Conservation (phyloP, 139 green algal species). For the Yamagishiella unicocca region DNA sequence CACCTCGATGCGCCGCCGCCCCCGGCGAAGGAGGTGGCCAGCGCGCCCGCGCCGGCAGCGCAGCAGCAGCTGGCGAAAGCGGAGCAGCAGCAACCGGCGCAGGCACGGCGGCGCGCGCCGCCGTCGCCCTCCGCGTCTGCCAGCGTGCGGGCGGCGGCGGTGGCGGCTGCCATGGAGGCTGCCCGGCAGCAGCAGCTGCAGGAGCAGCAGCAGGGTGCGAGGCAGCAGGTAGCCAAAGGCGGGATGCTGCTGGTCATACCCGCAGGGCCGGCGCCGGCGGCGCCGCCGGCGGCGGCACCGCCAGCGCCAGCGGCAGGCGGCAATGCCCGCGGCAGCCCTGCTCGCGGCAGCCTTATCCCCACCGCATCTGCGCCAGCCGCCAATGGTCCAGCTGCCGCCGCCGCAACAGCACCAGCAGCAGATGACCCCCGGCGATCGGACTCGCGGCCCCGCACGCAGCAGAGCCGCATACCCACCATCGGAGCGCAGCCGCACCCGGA, state of each 20-base stretch:
- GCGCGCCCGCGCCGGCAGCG: background rate
- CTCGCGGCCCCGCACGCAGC: background rate
- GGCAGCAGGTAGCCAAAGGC: constrained; percentile 13
- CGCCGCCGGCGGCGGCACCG: background rate
- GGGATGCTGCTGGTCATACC: constrained; percentile 40
- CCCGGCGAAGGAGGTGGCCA: background rate
- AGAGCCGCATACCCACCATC: constrained; percentile 27
- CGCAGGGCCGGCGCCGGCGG: background rate
- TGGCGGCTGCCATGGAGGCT: constrained; percentile 27
- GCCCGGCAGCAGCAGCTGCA: constrained; percentile 7
- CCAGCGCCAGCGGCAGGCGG: background rate
- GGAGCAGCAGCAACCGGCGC: background rate
- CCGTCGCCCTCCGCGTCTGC: background rate
- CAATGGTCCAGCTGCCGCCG: background rate
- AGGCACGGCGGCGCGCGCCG: constrained; percentile 2
- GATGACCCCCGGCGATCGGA: background rate
- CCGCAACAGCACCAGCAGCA: too few relatives aligned
- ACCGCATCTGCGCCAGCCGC: background rate
- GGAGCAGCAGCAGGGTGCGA: background rate
- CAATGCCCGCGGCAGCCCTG: background rate
- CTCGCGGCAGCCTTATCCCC: constrained; percentile 22
- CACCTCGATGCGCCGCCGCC: background rate
- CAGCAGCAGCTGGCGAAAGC: background rate
- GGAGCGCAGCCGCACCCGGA: background rate
- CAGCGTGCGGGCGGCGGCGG: background rate